Evolutionary conservation across 345 rosid genomes (phyloP).

Genomic region (Gossypium raimondii): DNA sequence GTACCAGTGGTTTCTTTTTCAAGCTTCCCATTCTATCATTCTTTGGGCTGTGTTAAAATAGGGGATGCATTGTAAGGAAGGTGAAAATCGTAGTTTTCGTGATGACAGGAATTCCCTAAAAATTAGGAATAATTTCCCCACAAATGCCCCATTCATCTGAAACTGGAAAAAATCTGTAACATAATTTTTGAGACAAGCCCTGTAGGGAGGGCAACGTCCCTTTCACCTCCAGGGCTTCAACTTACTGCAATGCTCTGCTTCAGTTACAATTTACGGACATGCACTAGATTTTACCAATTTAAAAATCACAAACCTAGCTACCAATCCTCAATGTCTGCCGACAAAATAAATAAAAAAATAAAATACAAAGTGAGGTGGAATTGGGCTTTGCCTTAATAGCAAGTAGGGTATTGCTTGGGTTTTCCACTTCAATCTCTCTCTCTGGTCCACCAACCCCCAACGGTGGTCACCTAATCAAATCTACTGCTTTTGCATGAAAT

Average conservation of each 20-base stretch:
- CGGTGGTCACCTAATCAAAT: not conserved
- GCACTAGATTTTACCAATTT: not conserved
- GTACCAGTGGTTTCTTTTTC: too few relatives aligned
- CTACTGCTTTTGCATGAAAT: not conserved
- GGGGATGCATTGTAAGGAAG: too few relatives aligned
- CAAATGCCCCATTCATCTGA: too few relatives aligned
- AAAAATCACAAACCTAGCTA: not conserved
- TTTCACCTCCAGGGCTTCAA: too few relatives aligned
- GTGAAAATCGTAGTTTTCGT: too few relatives aligned
- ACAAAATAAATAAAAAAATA: not conserved
- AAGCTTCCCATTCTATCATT: too few relatives aligned
- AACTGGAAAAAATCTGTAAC: too few relatives aligned
- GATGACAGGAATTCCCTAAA: too few relatives aligned
- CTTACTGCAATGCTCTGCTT: not conserved
- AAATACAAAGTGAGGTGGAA: not conserved
- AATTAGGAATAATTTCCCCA: too few relatives aligned
- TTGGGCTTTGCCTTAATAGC: not conserved
- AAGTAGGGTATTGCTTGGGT: slow-evolving; percentile 22
- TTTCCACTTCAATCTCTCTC: not conserved
- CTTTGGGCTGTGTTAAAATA: too few relatives aligned
- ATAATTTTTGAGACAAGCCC: too few relatives aligned
- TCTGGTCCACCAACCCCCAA: not conserved
- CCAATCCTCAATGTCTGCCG: not conserved
- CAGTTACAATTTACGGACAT: not conserved
- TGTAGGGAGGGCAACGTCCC: too few relatives aligned